phyloP scores from a whole-genome alignment of 768 basidiomycete genomes.

The Ephemerocybe angulata region DNA sequence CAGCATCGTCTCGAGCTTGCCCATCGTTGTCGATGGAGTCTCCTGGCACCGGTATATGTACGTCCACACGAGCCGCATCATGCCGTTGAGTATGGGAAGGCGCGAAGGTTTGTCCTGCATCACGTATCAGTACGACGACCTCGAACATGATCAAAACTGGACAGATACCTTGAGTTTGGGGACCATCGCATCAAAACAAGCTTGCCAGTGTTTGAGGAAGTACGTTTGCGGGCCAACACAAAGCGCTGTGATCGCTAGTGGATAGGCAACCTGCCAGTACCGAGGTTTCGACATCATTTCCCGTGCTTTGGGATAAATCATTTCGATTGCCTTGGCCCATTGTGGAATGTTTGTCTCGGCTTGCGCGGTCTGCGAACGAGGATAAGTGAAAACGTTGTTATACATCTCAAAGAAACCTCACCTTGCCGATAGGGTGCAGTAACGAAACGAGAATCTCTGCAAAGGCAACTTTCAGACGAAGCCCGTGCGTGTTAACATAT shows the following conservation, averaged over 20 bases:
- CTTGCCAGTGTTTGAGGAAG: constrained; percentile 79
- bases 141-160: neutral
- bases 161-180: constrained; percentile 72
- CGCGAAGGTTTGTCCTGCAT: constrained; percentile 74
- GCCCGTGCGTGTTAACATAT: constrained; percentile 80
- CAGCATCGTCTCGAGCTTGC: constrained; percentile 70
- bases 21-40: constrained; percentile 71
- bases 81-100: constrained; percentile 71
- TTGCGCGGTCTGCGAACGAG: constrained; percentile 68
- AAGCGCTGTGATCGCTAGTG: constrained; percentile 75
- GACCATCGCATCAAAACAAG: constrained; percentile 67
- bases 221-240: constrained; percentile 86
- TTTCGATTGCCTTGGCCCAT: constrained; percentile 90
- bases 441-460: constrained; percentile 76
- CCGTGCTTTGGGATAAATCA: constrained; percentile 74
- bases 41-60: constrained; percentile 95
- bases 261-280: constrained; percentile 87
- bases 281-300: constrained; percentile 86
- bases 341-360: constrained; percentile 94
- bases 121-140: constrained; percentile 4
- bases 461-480: constrained; percentile 77
- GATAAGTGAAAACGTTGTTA: constrained; percentile 3
- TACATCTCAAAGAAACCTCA: constrained; percentile 22
- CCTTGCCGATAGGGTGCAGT: constrained; percentile 88
- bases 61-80: constrained; percentile 84